A percentile compares a stretch with the other conserved stretches of the same genome.
These are phyloP conservation scores for Diplodia intermedia DNA, from an alignment of 2,329 filamentous ascomycete genomes.

Conservation along the genomic window DNA sequence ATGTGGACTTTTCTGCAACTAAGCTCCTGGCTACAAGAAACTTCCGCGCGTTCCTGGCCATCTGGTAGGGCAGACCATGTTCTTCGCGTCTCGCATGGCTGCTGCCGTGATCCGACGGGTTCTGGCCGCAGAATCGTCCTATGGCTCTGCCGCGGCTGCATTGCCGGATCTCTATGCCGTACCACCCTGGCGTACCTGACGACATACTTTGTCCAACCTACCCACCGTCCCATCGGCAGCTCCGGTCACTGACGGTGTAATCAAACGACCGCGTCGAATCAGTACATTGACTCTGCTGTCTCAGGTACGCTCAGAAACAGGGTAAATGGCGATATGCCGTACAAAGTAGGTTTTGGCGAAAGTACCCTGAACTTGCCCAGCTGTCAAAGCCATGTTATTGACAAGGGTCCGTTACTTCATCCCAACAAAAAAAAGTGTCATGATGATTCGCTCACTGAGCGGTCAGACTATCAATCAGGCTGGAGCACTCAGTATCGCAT, in stretches of 20 bases:
- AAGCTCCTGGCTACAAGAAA: background rate
- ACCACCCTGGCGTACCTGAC: slow-evolving; percentile 17
- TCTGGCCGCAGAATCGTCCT: background rate
- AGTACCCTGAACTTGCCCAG: background rate
- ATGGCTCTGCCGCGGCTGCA: slow-evolving; percentile 7
- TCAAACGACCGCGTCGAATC: background rate
- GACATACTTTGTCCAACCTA: background rate
- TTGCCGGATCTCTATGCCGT: slow-evolving; percentile 21
- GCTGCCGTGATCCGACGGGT: slow-evolving; percentile 5
- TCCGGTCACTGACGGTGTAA: too few relatives aligned
- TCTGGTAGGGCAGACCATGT: slow-evolving; percentile 22
- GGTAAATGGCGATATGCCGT: background rate
- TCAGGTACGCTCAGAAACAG: background rate
- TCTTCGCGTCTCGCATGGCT: slow-evolving; percentile 3
- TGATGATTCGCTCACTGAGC: slow-evolving; percentile 3
- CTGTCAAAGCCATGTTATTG: background rate
- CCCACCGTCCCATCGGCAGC: background rate
- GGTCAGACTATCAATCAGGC: background rate
- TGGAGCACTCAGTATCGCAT: slow-evolving; percentile 1
- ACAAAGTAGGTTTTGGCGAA: background rate
- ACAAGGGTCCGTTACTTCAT: background rate
- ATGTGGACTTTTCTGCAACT: slow-evolving; percentile 2
- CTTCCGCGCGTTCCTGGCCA: slow-evolving; percentile 26
- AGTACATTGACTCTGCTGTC: background rate
- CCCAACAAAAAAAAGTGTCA: background rate